Conservation (phyloP, 2,329 filamentous ascomycete genomes). For the Pseudogymnoascus sp. region DNA sequence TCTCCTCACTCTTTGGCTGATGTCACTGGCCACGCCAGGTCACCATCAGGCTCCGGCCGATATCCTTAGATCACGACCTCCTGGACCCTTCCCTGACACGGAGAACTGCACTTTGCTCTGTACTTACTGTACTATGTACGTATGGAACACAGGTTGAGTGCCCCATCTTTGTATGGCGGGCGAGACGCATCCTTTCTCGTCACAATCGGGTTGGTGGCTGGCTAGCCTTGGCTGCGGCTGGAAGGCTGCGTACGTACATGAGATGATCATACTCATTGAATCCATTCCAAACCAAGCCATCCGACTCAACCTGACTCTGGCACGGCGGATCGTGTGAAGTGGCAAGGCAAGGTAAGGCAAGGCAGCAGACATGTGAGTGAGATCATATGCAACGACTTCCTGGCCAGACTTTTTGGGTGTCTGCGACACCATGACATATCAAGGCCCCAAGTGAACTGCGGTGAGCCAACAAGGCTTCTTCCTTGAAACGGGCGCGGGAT, state of each 20-base stretch:
- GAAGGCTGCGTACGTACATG: constrained; percentile 3
- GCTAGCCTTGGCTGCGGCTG: constrained; percentile 4
- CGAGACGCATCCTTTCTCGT: constrained; percentile 7
- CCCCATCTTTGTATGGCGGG: constrained; percentile 7
- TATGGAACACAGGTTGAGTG: constrained; percentile 3
- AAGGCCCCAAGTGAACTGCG: background rate
- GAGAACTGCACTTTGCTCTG: background rate
- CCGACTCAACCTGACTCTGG: constrained; percentile 5
- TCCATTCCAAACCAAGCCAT: constrained; percentile 3
- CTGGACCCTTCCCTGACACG: background rate
- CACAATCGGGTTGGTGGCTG: constrained; percentile 8
- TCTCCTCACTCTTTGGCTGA: constrained; percentile 5
- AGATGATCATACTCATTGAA: constrained; percentile 8
- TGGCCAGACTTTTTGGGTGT: background rate
- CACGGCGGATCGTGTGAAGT: background rate
- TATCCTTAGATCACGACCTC: background rate
- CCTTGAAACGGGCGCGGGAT: constrained; percentile 4
- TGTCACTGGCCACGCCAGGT: constrained; percentile 3
- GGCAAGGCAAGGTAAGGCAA: constrained; percentile 5
- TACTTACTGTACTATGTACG: background rate
- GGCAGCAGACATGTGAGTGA: constrained; percentile 6
- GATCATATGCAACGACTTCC: background rate
- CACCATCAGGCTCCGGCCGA: constrained; percentile 1
- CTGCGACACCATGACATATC: constrained; percentile 7
- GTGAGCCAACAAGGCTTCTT: constrained; percentile 8